phyloP scores from a whole-genome alignment of 768 basidiomycete genomes.

The Serpula lacrymans region DNA sequence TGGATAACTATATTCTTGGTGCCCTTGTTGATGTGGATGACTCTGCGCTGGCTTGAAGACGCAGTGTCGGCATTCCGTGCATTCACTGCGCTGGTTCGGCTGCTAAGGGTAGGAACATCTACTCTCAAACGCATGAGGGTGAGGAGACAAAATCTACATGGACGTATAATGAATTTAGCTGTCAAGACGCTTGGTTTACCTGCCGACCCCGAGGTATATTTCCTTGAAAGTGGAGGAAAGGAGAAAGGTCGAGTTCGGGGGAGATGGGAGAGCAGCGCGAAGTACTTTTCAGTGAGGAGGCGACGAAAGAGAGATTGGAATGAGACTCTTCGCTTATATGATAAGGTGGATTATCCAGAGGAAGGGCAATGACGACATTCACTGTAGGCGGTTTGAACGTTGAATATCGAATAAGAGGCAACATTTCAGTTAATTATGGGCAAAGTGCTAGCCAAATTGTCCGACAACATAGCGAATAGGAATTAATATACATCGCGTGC shows the following conservation, averaged over 20 bases:
- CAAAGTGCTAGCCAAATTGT: too few species aligned
- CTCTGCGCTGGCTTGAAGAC: constrained; percentile 86
- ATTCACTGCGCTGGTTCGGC: constrained; percentile 53
- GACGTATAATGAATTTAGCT: constrained; percentile 66
- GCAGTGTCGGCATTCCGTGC: constrained; percentile 78
- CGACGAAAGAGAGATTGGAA: constrained; percentile 89
- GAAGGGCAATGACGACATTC: constrained; percentile 37
- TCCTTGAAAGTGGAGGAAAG: constrained; percentile 51
- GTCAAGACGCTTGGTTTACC: constrained; percentile 58
- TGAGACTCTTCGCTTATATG: constrained; percentile 77
- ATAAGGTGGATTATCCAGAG: constrained; percentile 77
- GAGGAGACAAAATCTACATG: constrained; percentile 54
- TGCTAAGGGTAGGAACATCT: constrained; percentile 59
- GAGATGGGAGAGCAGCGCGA: constrained; percentile 64
- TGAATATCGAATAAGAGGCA: too few species aligned
- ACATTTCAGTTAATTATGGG: too few species aligned
- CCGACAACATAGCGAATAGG: too few species aligned
- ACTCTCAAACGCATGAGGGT: constrained; percentile 53
- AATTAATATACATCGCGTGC: too few species aligned
- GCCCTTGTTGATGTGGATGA: constrained; percentile 85
- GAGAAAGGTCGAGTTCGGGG: constrained; percentile 70
- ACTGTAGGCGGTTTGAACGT: too few species aligned
- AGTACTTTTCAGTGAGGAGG: constrained; percentile 78
- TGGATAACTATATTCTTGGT: constrained; percentile 55
- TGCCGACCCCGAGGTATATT: constrained; percentile 64